Evolutionary conservation across 805 yeast species (phyloP), one percentile per base, ranked within the genome.

Genomic region (Yarrowia sp.): DNA sequence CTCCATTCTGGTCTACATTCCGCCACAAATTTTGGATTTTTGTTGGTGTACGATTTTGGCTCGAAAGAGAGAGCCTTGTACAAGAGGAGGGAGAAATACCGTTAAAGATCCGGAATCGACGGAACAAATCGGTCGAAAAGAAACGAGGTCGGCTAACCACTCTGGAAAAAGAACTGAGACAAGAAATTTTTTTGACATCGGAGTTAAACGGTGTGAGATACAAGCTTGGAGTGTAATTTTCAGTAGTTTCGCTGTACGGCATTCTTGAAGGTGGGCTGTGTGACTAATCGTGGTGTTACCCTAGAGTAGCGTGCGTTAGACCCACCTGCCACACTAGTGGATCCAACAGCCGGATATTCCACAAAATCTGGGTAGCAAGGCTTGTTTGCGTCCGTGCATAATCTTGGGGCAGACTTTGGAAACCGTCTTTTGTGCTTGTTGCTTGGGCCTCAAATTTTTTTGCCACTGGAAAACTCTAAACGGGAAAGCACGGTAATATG

Each of bases 1-100:
- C 58, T 38, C 9, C 56, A 7, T 49, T 34, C 10, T 50, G 40
- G 42, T 36, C 58, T 52, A 52, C 58, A 52, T 38, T 52, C 58
- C 58, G 19, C 58, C 12, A 40, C 12, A 6, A 44, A 7, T 24
- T 46, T 46, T 20, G 50, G n/a, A 24, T 47, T 47, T n/a, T 19
- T 19, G 36, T 52, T 20, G 43, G 58, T 20, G 17, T 34, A 33
- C 10, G 13, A 17, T 52, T 52, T 52, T 52, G 58, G 43, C 58
- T 52, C 58, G 38, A 12, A 50, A 36, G 42, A 36, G 30, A 34
- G 55, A 46, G 17, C 17, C 17, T 7, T 24, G 30, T 9, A n/a
- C 24, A 14, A 17, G 9, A 6, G 17, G 10, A 17, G 30, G 30
- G 30, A 9, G 13, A 40, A 40, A 1, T 7, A 17, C 44, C 17